phyloP scores from a whole-genome alignment of 176 grass and related monocot species.

The Thinopyrum elongatum region DNA sequence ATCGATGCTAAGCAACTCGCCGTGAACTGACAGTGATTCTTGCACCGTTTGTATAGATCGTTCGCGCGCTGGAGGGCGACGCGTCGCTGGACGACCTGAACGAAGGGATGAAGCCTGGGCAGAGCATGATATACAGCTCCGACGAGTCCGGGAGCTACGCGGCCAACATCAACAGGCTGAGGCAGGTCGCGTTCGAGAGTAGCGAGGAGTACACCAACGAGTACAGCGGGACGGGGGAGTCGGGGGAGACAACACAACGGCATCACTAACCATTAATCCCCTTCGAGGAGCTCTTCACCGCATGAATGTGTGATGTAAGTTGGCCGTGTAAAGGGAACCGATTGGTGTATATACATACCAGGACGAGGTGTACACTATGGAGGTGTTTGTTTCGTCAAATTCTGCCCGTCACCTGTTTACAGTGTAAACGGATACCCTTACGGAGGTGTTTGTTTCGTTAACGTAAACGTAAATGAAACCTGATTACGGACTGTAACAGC shows the following conservation, averaged over 20 bases:
- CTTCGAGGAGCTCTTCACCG: background rate
- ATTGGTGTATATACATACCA: background rate
- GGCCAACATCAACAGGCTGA: constrained; percentile 54
- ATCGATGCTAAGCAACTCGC: no score
- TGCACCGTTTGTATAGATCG: constrained; percentile 35
- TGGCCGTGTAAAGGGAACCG: background rate
- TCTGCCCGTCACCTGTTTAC: no score
- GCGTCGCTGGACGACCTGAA: constrained; percentile 84
- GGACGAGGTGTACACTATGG: background rate
- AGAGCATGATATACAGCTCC: constrained; percentile 73
- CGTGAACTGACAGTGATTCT: background rate
- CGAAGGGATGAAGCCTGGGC: constrained; percentile 75
- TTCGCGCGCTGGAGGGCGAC: constrained; percentile 89
- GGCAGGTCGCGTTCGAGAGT: constrained; percentile 67
- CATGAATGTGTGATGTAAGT: background rate
- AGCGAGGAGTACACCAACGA: constrained; percentile 62
- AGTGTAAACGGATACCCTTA: no score
- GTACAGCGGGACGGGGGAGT: constrained; percentile 61
- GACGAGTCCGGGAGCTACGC: constrained; percentile 68
- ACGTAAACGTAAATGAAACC: no score
- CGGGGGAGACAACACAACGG: constrained; percentile 28
- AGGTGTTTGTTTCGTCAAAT: no score
- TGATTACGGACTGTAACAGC: no score
- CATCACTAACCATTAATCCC: background rate
- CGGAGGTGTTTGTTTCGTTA: no score